Conservation (phyloP, 1,284 basidiomycete species). For the Pseudozyma hubeiensis region DNA sequence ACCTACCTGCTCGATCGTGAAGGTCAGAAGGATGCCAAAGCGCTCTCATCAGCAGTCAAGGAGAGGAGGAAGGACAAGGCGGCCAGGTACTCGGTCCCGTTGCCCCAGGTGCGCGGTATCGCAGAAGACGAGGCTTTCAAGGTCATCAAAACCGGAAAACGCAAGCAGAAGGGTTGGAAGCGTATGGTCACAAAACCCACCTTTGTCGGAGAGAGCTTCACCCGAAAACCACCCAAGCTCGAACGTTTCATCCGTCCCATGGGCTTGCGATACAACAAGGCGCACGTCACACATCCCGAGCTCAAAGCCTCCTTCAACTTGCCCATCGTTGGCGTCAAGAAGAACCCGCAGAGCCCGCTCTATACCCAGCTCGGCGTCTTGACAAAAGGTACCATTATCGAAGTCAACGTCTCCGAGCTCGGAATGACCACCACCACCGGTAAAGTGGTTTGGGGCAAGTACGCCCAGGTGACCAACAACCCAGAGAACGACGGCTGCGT, state of each 20-base stretch:
- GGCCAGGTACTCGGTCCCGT: slow-evolving; percentile 94
- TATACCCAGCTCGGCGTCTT: slow-evolving; percentile 89
- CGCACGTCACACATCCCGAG: slow-evolving; percentile 98
- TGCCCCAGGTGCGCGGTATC: slow-evolving; percentile 97
- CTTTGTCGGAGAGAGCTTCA: slow-evolving; percentile 98
- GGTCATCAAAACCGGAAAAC: slow-evolving; percentile 97
- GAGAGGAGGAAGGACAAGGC: slow-evolving; percentile 99
- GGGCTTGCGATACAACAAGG: slow-evolving; percentile 97
- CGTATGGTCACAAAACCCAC: slow-evolving; percentile 99
- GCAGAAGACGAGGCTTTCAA: slow-evolving; percentile 99
- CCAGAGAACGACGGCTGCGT: slow-evolving; percentile 67
- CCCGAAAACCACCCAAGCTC: slow-evolving; percentile 98
- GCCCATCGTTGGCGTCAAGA: slow-evolving; percentile 97
- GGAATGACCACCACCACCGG: slow-evolving; percentile 99
- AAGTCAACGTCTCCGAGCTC: slow-evolving; percentile 81
- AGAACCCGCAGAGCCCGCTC: slow-evolving; percentile 99
- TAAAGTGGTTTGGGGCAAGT: slow-evolving; percentile 84
- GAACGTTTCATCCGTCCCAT: slow-evolving; percentile 98
- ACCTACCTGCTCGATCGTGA: slow-evolving; percentile 97
- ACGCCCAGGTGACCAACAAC: slow-evolving; percentile 83
- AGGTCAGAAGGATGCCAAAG: slow-evolving; percentile 96
- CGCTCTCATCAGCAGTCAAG: slow-evolving; percentile 96
- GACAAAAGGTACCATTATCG: slow-evolving; percentile 97
- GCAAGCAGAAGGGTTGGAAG: slow-evolving; percentile 97
- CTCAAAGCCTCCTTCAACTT: slow-evolving; percentile 98